phyloP scores from a whole-genome alignment of 1,139 yeast species.

The Blastobotrys raffinosifermentans region DNA sequence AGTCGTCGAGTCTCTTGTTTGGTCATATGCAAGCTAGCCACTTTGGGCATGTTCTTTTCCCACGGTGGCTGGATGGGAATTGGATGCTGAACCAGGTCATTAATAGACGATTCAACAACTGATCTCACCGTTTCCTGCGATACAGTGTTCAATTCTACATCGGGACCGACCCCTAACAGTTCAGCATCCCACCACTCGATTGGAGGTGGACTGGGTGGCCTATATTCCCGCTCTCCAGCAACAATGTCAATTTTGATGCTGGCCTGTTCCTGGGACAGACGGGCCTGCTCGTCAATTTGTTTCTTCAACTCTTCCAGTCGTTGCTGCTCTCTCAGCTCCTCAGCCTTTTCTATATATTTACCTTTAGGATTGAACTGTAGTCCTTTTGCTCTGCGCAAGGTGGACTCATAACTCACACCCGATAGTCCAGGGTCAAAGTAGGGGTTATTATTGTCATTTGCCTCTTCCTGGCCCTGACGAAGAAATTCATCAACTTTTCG shows the following conservation, averaged over 20 bases:
- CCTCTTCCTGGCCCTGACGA: conserved; percentile 30
- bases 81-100: conserved; percentile 76
- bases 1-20: conserved; percentile 70
- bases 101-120: conserved; percentile 47
- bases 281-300: conserved; percentile 18
- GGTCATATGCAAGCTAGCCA: conserved; percentile 56
- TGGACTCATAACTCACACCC: not conserved
- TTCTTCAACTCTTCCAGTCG: conserved; percentile 34
- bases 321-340: conserved; percentile 42
- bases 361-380: conserved; percentile 55
- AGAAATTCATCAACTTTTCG: not conserved
- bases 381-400: conserved; percentile 24
- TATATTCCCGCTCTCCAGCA: conserved; percentile 49
- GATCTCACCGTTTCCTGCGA: conserved; percentile 15
- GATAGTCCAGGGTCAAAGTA: conserved; percentile 44
- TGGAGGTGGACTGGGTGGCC: conserved; percentile 46
- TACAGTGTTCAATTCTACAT: conserved; percentile 25
- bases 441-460: conserved; percentile 51
- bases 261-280: conserved; percentile 16
- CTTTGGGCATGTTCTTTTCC: conserved; percentile 41
- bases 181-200: conserved; percentile 84
- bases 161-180: conserved; percentile 31
- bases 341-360: conserved; percentile 53
- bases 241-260: conserved; percentile 39
- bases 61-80: conserved; percentile 56